phyloP scores from a whole-genome alignment of 2,329 filamentous ascomycete genomes.

The Pyrenochaeta sp. region DNA sequence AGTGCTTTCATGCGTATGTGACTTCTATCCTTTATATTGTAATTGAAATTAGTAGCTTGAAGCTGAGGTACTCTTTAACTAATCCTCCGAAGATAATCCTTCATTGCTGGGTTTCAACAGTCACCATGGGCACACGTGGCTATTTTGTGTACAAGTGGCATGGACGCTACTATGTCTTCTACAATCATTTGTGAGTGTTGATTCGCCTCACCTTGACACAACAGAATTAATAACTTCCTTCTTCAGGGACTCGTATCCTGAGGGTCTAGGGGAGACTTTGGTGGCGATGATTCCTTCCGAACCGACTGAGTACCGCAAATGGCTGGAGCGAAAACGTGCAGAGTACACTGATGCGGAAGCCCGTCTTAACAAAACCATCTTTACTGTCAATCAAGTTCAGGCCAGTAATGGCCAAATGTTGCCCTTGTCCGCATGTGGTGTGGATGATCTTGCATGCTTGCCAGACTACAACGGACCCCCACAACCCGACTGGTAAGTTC shows the following conservation, averaged over 20 bases:
- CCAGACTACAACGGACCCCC: no score
- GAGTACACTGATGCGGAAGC: not conserved
- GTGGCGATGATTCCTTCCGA: not conserved
- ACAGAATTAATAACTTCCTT: not conserved
- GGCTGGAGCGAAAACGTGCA: conserved; percentile 2
- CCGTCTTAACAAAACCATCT: not conserved
- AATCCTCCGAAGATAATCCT: not conserved
- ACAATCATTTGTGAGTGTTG: conserved; percentile 3
- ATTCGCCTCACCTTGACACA: no score
- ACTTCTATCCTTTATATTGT: no score
- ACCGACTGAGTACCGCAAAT: not conserved
- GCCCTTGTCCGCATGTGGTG: no score
- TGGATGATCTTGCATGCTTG: no score
- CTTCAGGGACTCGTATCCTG: conserved; percentile 7
- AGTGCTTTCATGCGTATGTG: no score
- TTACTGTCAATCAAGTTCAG: not conserved
- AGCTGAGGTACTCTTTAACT: no score
- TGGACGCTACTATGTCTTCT: conserved; percentile 9
- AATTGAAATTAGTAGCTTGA: no score
- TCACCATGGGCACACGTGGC: conserved; percentile 6
- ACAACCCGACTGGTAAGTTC: no score
- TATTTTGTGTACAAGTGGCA: conserved; percentile 2
- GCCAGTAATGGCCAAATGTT: not conserved
- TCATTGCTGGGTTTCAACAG: not conserved
- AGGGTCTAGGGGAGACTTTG: not conserved